Base-by-base conservation (phyloP, 164 flowering plant species). In the Magnolia officinalis region DNA sequence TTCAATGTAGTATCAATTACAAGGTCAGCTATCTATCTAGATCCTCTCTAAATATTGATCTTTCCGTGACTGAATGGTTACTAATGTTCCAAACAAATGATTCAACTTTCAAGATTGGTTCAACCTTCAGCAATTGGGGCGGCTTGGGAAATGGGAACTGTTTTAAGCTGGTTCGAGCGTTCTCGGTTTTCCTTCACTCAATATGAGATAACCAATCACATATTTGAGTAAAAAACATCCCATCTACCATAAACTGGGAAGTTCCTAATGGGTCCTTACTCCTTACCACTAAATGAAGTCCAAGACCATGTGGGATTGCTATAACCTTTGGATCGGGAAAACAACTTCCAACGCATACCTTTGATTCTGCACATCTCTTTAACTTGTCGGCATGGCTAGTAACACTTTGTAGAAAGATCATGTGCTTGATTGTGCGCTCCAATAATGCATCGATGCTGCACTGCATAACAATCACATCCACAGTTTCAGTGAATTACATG, bases 361-460 rank as follows among this genome's bases (percentile, higher is more conserved):
- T 79, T 59, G 80, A 81, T 63, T 75, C 51, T 50, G 67, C 72
- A 71, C 82, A 80, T 26, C 79, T 84, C 79, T 76, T 87, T 77
- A 93, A 69, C 82, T 88, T 93, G 78, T 87, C 89, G 65, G 97
- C 92, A 80, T 80, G 94, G 61, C 84, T 84, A 13, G 91, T 86
- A 55, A 89, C 86, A 67, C 83, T 81, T 74, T 84, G 87, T 69
- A 95, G 80, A 63, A 90, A 91, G 70, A 83, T 63, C 96, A 95
- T 91, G 83, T 95, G 97, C 78, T 92, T 87, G 82, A 89, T 79
- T 18, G 98, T 89, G 73, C 79, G 88, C 64, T 91, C 93, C 64
- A 95, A 82, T 63, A 95, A 87, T 70, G 92, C 86, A 84, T 95
- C 98, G 76, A 95, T 95, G 89, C 97, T 95, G 83, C 93, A 86